Base-by-base conservation (phyloP, 257 asterid genomes). In the Penstemon eatonii region DNA sequence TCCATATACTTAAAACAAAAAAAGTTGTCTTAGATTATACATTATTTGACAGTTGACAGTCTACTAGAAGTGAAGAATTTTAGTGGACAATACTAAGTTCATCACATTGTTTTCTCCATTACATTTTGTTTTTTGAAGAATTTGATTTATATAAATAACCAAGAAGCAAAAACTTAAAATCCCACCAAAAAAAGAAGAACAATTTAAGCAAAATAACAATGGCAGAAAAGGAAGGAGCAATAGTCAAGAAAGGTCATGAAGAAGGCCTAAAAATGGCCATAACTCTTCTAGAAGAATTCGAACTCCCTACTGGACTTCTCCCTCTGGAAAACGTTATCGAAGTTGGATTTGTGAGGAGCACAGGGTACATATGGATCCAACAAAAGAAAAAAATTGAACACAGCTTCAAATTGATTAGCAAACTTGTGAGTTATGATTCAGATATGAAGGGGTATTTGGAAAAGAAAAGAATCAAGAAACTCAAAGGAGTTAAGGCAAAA, bases 201-300 rank as follows among this genome's bases (percentile, higher is more conserved):
- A 11, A 44, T 7, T 44, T 9, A 56, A 56, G 7, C 67, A 9
- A 46, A 12, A 44, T 40, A 79, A 19, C 18, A 62, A 89, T 89
- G 96, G 92, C 89, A 3, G 94, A 84, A 46, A 86, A 73, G 80
- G 88, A 73, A 76, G 97, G 97, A 71, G 96, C 82, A 67, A 61
- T 77, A 8, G 69, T 80, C 50, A 82, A 82, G 63, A 65, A 71
- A 68, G 87, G 87, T 12, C 80, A 82, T 8, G 86, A 73, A 45
- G 86, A 85, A 54, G 84, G 88, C 10, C 44, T 71, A 38, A 82
- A 82, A 70, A 71, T 85, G 86, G 88, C 84, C 0, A 0, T 43
- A 13, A 8, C 78, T 4, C 85, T 90, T n/a, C 89, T 90, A 0
- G 84, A 88, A 61, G 96, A 90, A 62, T 87, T 84, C 53, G 87